Evolutionary conservation across 176 grass and related monocot genomes (phyloP).

Genomic region (Saccharum spontaneum): DNA sequence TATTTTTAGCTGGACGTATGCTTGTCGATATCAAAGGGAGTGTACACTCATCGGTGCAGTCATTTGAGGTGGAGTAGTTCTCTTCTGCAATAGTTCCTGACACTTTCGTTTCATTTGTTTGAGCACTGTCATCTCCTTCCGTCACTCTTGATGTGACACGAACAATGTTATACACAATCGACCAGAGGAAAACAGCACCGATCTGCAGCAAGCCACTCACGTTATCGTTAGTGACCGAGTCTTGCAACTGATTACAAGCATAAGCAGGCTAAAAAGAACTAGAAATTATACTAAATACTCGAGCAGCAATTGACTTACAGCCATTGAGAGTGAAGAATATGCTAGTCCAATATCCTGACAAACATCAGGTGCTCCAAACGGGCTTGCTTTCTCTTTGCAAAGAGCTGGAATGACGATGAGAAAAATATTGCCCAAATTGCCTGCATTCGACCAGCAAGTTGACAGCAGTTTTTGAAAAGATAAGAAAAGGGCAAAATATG

Average conservation of each 20-base stretch:
- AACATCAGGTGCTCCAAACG: slow-evolving; percentile 62
- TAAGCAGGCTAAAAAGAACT: background rate
- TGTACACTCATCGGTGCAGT: background rate
- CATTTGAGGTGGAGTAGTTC: background rate
- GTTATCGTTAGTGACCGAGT: background rate
- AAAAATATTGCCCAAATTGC: slow-evolving; percentile 82
- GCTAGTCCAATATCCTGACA: slow-evolving; percentile 66
- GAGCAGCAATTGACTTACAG: slow-evolving; percentile 43
- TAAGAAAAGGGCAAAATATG: background rate
- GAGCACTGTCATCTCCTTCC: slow-evolving; percentile 18
- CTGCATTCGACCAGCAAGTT: slow-evolving; percentile 29
- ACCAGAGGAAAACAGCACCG: slow-evolving; percentile 80
- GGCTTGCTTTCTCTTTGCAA: slow-evolving; percentile 91
- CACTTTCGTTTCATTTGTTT: slow-evolving; percentile 7
- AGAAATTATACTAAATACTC: background rate
- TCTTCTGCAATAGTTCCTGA: slow-evolving; percentile 25
- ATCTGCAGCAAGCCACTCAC: slow-evolving; percentile 42
- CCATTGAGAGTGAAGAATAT: slow-evolving; percentile 81
- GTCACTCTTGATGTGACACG: slow-evolving; percentile 41
- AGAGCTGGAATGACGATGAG: slow-evolving; percentile 86
- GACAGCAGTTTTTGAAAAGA: background rate
- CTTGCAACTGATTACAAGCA: slow-evolving; percentile 13
- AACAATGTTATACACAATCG: slow-evolving; percentile 68
- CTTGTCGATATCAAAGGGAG: slow-evolving; percentile 35
- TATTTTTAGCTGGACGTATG: slow-evolving; percentile 16